Percentiles rank a stretch among this genome's conserved stretches.
These are phyloP conservation scores for Seiridium unicorne DNA, from an alignment of 2,329 filamentous ascomycete species.

Conservation along the genomic window DNA sequence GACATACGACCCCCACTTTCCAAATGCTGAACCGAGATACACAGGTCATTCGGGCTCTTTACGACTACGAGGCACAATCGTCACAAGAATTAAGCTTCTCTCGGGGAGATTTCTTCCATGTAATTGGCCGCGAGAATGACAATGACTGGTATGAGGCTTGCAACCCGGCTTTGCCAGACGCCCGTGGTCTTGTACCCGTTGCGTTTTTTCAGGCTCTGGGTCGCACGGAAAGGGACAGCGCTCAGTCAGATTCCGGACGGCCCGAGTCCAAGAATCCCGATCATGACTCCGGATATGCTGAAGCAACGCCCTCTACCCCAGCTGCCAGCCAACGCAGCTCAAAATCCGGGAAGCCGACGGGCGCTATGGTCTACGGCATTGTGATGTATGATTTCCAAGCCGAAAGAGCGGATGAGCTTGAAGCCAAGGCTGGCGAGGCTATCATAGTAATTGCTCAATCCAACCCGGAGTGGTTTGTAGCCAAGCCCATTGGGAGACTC, in stretches of 20 bases:
- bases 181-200: constrained; percentile 88
- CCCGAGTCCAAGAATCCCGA: constrained; percentile 60
- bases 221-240: constrained; percentile 88
- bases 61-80: constrained; percentile 81
- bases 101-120: constrained; percentile 96
- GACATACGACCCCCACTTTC: neutral
- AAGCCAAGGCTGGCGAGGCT: constrained; percentile 91
- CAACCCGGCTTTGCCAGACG: constrained; percentile 85
- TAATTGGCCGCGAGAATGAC: constrained; percentile 94
- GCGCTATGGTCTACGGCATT: constrained; percentile 92
- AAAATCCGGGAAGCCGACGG: constrained; percentile 52
- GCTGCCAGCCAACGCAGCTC: constrained; percentile 46
- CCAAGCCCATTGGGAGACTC: constrained; percentile 96
- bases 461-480: constrained; percentile 98
- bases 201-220: constrained; percentile 90
- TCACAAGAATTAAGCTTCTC: constrained; percentile 84
- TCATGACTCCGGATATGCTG: constrained; percentile 90
- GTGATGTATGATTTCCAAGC: constrained; percentile 97
- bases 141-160: constrained; percentile 97
- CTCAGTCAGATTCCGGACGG: constrained; percentile 59
- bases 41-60: constrained; percentile 94
- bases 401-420: constrained; percentile 91
- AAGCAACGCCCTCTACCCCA: constrained; percentile 34
- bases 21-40: constrained; percentile 11
- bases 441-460: constrained; percentile 99